phyloP scores from a whole-genome alignment of 2,329 filamentous ascomycete species.

The Myriosclerotinia scirpicola region DNA sequence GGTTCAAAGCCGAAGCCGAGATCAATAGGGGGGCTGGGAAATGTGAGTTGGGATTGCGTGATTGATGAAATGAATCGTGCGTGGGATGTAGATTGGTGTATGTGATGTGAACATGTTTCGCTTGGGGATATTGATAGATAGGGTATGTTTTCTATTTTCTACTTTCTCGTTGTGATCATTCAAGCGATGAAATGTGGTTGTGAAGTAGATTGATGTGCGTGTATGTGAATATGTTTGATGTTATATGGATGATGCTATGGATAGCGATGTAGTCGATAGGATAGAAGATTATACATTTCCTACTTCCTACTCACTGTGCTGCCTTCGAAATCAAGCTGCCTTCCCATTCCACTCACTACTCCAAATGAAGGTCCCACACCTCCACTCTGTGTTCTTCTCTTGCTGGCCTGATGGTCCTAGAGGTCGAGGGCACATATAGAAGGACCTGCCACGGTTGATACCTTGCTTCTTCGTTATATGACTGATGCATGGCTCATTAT shows the following conservation, averaged over 20 bases:
- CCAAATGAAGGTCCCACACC: constrained; percentile 77
- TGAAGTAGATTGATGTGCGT: not conserved
- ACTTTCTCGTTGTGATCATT: not conserved
- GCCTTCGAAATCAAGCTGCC: not conserved
- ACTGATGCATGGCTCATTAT: constrained; percentile 82
- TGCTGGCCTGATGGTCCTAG: constrained; percentile 83
- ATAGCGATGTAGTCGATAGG: not conserved
- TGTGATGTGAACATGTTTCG: not conserved
- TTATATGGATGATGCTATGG: not conserved
- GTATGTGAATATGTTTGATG: not conserved
- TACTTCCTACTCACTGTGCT: not conserved
- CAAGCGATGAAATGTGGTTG: not conserved
- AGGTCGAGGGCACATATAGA: constrained; percentile 67
- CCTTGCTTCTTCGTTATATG: constrained; percentile 87
- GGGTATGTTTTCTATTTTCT: not conserved
- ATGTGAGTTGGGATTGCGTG: not conserved
- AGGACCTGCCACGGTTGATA: constrained; percentile 71
- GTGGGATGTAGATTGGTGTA: not conserved
- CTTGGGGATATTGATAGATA: not conserved
- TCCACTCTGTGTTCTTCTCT: constrained; percentile 81
- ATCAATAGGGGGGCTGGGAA: not conserved
- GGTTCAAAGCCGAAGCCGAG: not conserved
- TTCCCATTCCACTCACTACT: constrained; percentile 37
- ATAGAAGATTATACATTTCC: not conserved
- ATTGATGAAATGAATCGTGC: not conserved